phyloP scores from a whole-genome alignment of 73 alveolate species.

The Durusdinium trenchii region DNA sequence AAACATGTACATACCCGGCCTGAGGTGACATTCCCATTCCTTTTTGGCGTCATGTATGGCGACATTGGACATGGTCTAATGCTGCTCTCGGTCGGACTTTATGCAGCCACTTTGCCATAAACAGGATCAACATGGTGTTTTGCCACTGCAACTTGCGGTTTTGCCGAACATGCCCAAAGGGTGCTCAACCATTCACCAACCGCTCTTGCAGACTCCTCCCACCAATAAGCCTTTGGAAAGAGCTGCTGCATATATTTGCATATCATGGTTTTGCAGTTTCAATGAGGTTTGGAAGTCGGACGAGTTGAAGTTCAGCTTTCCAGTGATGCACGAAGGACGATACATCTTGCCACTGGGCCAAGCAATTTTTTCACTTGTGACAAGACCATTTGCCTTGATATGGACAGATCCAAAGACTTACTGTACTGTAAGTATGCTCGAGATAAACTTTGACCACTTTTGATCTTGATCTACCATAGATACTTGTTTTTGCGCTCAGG shows the following conservation, averaged over 20 bases:
- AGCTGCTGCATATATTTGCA: neutral
- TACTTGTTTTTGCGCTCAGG: neutral
- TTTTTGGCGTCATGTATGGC: constrained; percentile 98
- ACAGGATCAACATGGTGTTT: too few species aligned
- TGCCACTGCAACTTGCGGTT: too few species aligned
- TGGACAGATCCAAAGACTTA: too few species aligned
- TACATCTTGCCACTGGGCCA: neutral
- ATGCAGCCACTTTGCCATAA: too few species aligned
- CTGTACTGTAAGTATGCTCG: too few species aligned
- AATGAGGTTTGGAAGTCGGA: constrained; percentile 48
- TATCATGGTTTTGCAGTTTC: neutral
- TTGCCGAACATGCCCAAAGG: too few species aligned
- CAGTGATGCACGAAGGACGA: constrained; percentile 58
- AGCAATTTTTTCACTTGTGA: neutral
- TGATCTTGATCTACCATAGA: neutral
- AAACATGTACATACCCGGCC: too few species aligned
- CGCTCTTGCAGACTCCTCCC: too few species aligned
- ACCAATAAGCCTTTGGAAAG: neutral
- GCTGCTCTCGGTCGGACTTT: constrained; percentile 85
- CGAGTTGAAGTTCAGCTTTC: constrained; percentile 83
- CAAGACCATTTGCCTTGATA: neutral
- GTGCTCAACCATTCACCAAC: too few species aligned
- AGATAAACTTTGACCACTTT: neutral
- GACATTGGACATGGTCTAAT: constrained; percentile 98
- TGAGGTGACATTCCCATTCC: constrained; percentile 97